Base-by-base conservation (phyloP, 208 protist genomes). In the Phytomonas sp. region DNA sequence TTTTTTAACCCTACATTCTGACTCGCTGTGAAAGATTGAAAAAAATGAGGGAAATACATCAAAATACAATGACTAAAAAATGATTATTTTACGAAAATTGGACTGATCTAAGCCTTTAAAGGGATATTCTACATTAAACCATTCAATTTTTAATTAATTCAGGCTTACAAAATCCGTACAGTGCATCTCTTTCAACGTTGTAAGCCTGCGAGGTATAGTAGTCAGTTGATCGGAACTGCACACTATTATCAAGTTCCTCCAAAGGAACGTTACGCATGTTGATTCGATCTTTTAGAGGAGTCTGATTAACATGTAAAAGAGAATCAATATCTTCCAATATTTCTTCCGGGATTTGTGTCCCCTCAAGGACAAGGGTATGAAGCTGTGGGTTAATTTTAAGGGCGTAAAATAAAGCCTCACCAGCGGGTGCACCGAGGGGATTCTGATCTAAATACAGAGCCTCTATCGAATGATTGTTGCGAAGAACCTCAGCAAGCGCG, bases 231-330 rank as follows among this genome's bases (percentile, higher is more conserved):
- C 71, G 72, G 74, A 95, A 95, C 74, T 89, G 84, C 31, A 72
- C 78, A 9, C 79, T 64, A 65, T 92, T 81, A 60, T 82, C 70
- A 30, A 93, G 33, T 4, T 91, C 77, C 13, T 82, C 68, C n/a
- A 95, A 33, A 26, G 40, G 69, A 70, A 76, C 59, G 32, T n/a
- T 36, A 40, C 80, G 81, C 84, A 93, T 85, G 62, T 93, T 77
- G 13, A 84, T 78, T 51, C 70, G 65, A 13, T 79, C 75, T 17
- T 70, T 77, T 20, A 88, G 67, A 0, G 79, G 76, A 0, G 80
- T 85, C 68, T 91, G 78, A 69, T 95, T 95, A n/a, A 95, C 81
- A 71, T 92, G 87, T 67, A 95, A 71, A 59, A 95, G 80, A 63
- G 79, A 83, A 26, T 75, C 72, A 70, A 93, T 87, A 71, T 92